A percentile compares a stretch with the other conserved stretches of the same genome.
phyloP scores from a whole-genome alignment of 495 filamentous ascomycete species.

The Penicillium daleae region DNA sequence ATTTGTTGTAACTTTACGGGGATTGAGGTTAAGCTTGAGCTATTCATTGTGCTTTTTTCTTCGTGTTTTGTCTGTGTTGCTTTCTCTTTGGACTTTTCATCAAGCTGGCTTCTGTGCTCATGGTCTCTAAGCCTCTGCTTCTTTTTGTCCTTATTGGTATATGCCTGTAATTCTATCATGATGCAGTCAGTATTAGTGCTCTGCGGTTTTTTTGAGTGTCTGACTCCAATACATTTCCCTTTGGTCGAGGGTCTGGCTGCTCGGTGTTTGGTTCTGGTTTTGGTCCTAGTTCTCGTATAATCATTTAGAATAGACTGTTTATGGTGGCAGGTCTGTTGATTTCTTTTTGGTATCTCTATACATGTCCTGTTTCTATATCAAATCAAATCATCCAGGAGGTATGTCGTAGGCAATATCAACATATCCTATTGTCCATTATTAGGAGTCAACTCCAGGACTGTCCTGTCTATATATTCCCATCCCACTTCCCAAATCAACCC shows the following conservation, averaged over 20 bases:
- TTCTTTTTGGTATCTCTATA: neutral
- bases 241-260: neutral
- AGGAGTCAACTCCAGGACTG: neutral
- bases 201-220: conserved; percentile 15
- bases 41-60: conserved; percentile 18
- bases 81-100: conserved; percentile 14
- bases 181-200: conserved; percentile 44
- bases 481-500: neutral
- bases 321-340: neutral
- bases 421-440: neutral
- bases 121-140: conserved; percentile 10
- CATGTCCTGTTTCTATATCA: neutral
- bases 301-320: neutral
- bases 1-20: conserved; percentile 42
- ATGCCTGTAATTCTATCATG: conserved; percentile 46
- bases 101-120: conserved; percentile 26
- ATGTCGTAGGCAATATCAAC: conserved; percentile 10
- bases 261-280: neutral
- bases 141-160: conserved; percentile 21
- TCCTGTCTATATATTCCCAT: neutral
- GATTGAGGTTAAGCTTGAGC: conserved; percentile 17
- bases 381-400: conserved; percentile 1
- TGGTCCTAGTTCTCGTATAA: neutral
- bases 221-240: conserved; percentile 22
- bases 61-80: conserved; percentile 16